A percentile compares a stretch with the other conserved stretches of the same genome.
Evolutionary conservation across 768 basidiomycete species (phyloP).

Genomic region (Lactarius vividus): DNA sequence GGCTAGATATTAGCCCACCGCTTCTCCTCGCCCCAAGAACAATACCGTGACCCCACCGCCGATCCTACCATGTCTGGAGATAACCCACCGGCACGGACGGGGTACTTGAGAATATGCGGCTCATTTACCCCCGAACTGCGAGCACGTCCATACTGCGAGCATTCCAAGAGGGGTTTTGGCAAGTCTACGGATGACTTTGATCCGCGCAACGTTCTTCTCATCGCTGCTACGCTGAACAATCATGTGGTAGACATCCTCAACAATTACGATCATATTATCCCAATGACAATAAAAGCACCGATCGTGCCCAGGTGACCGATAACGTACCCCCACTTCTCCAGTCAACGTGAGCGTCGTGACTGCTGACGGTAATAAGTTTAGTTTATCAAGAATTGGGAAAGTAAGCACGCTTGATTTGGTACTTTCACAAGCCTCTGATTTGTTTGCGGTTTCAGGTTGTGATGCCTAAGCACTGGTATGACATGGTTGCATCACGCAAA

Average conservation of each 20-base stretch:
- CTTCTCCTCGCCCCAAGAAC: conserved; percentile 31
- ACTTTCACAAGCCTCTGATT: too few relatives aligned
- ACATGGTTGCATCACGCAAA: too few relatives aligned
- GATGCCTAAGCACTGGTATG: too few relatives aligned
- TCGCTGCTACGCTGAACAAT: conserved; percentile 60
- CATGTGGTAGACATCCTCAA: conserved; percentile 50
- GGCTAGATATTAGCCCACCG: conserved; percentile 37
- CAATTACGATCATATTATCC: conserved; percentile 40
- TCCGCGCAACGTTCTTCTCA: conserved; percentile 58
- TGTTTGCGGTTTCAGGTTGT: too few relatives aligned
- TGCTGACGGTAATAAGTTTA: conserved; percentile 54
- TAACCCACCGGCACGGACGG: conserved; percentile 21
- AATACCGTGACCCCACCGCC: conserved; percentile 31
- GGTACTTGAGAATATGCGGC: conserved; percentile 39
- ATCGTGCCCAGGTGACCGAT: conserved; percentile 44
- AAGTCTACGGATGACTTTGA: conserved; percentile 31
- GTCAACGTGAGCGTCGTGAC: conserved; percentile 71
- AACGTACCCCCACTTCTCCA: conserved; percentile 76
- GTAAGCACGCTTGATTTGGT: too few relatives aligned
- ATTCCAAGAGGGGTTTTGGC: conserved; percentile 22
- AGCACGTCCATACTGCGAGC: conserved; percentile 40
- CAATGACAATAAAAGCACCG: conserved; percentile 44
- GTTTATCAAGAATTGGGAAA: too few relatives aligned
- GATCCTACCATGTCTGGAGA: conserved; percentile 40
- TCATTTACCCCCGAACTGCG: conserved; percentile 60